phyloP scores from a whole-genome alignment of 2,329 filamentous ascomycete genomes.

The Fusarium avenaceum region DNA sequence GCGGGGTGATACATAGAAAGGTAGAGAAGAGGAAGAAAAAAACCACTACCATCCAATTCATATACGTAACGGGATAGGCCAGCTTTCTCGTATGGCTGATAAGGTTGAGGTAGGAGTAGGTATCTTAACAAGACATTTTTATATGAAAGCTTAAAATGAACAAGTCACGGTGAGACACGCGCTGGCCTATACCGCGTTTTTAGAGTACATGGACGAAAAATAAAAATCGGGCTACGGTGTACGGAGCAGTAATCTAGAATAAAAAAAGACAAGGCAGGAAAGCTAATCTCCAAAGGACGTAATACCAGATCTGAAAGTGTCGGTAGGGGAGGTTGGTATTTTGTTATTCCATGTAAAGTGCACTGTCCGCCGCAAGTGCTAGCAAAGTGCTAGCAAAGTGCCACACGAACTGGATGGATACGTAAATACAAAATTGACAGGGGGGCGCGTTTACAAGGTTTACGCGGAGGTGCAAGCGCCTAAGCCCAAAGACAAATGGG shows the following conservation, averaged over 20 bases:
- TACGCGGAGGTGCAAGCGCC: constrained; percentile 50
- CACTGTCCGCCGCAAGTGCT: background rate
- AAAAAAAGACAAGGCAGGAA: constrained; percentile 36
- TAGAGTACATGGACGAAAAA: background rate
- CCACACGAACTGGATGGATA: constrained; percentile 13
- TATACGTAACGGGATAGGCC: constrained; percentile 37
- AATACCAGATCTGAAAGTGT: constrained; percentile 27
- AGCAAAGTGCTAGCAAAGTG: constrained; percentile 18
- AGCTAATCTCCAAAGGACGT: constrained; percentile 25
- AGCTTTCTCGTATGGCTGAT: constrained; percentile 32
- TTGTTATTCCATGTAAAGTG: constrained; percentile 23
- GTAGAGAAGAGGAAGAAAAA: background rate
- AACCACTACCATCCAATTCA: constrained; percentile 26
- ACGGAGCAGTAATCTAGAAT: background rate
- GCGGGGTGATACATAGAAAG: constrained; percentile 39
- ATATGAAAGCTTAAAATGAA: constrained; percentile 32
- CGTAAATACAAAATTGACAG: constrained; percentile 40
- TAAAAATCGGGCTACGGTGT: constrained; percentile 1
- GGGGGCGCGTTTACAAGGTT: constrained; percentile 50
- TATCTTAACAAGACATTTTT: constrained; percentile 25
- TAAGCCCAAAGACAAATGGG: constrained; percentile 35
- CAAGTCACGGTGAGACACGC: constrained; percentile 31
- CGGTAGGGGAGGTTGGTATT: constrained; percentile 32
- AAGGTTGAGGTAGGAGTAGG: background rate
- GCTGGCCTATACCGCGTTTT: constrained; percentile 22